Evolutionary conservation across 192 early-diverging fungal species (phyloP).

Genomic region (Dissophora ornata): DNA sequence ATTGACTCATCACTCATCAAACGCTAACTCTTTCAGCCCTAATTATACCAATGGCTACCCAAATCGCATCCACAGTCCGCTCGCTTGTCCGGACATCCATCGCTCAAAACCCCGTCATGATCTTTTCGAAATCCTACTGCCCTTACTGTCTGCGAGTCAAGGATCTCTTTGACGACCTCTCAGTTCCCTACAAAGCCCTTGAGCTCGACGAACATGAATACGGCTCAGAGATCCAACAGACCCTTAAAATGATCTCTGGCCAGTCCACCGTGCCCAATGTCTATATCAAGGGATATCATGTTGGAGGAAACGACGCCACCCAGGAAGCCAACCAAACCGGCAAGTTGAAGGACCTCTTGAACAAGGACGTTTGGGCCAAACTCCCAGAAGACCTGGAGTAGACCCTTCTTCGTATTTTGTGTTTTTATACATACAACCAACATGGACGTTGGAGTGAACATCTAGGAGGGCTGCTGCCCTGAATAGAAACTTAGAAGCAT

Average conservation of each 20-base stretch:
- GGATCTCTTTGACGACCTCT: conserved; percentile 61
- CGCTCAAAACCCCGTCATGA: conserved; percentile 55
- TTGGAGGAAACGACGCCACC: conserved; percentile 73
- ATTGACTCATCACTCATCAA: no score
- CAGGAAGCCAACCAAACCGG: conserved; percentile 59
- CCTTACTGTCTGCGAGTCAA: conserved; percentile 72
- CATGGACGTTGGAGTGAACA: no score
- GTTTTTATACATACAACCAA: no score
- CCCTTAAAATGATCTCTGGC: conserved; percentile 60
- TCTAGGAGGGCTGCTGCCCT: no score
- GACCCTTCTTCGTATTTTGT: no score
- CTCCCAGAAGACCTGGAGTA: neutral
- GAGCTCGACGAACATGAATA: conserved; percentile 67
- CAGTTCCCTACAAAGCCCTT: conserved; percentile 65
- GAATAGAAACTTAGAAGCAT: no score
- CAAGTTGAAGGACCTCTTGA: conserved; percentile 62
- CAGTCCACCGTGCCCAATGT: conserved; percentile 80
- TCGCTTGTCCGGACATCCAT: conserved; percentile 25
- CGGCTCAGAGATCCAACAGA: conserved; percentile 67
- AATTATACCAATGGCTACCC: conserved; percentile 20
- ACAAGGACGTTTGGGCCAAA: conserved; percentile 47
- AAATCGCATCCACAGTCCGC: conserved; percentile 15
- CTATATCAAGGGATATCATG: conserved; percentile 72
- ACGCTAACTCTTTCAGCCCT: no score
- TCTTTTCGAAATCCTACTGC: conserved; percentile 83